Base-by-base conservation (phyloP, 1,284 basidiomycete species). In the Hymenochaete sp. region DNA sequence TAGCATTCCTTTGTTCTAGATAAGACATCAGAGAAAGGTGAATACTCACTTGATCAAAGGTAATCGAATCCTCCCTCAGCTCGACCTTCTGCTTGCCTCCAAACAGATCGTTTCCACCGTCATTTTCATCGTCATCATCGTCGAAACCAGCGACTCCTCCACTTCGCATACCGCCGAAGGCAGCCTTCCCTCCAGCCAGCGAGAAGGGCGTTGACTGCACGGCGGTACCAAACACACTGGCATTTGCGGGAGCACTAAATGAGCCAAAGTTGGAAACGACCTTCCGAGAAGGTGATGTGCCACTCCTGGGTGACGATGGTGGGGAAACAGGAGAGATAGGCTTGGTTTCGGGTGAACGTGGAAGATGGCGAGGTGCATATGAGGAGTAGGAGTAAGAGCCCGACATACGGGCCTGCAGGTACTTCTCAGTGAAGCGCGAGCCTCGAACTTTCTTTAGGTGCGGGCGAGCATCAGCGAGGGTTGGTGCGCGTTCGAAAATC, bases 391-490 rank as follows among this genome's bases (percentile, higher is more conserved):
- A 67, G n/a, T n/a, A n/a, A 49, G 71, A 57, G 8, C 14, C 13
- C 40, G 80, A 65, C 59, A 84, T 77, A 36, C 86, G 75, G 19
- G 83, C 77, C 55, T 79, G 75, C 45, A 95, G 74, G 62, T 96
- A 96, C 62, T 93, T 92, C 57, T 96, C 92, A 18, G 93, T 96
- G 66, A 96, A 91, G 2, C 93, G 81, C 24, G 87, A 88, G 13
- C 90, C 90, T 38, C 81, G 77, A n/a, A 95, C 93, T 65, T 82
- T 80, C 64, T 87, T 82, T 49, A 98, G 72, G 44, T 80, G 67
- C 1, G 86, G 82, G 44, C 83, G 73, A 2, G 92, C 95, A 22
- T 89, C 80, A 0, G 72, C 65, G 44, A 98, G 65, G 33, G 77
- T 75, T 1, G 77, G 67, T 1, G 93, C 81, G 44, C 81, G 75